A percentile compares a stretch with the other conserved stretches of the same genome.
Conservation (phyloP, 345 rosid species). For the Euphorbia lathyris region DNA sequence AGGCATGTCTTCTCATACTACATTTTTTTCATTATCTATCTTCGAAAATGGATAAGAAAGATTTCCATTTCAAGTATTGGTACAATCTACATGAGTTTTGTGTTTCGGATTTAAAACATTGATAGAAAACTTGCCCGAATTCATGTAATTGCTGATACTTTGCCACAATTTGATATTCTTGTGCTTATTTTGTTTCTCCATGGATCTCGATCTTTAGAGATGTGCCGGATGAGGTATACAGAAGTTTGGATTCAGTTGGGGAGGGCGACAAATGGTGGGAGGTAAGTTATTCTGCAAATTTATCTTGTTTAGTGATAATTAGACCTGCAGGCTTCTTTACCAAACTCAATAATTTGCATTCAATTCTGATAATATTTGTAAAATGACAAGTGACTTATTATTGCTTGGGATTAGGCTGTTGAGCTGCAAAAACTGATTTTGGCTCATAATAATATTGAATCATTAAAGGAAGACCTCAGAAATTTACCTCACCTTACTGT, state of each 20-base stretch:
- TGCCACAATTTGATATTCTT: neutral
- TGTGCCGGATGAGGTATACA: slow-evolving; percentile 75
- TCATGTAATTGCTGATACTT: neutral
- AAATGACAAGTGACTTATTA: neutral
- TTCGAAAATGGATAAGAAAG: neutral
- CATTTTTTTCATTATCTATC: neutral
- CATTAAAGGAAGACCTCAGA: slow-evolving; percentile 69
- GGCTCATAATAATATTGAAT: slow-evolving; percentile 82
- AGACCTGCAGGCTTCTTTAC: neutral
- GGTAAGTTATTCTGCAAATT: slow-evolving; percentile 36
- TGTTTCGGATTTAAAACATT: neutral
- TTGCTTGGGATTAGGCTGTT: slow-evolving; percentile 49
- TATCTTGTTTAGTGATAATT: neutral
- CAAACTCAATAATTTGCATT: slow-evolving; percentile 5
- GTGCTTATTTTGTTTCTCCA: slow-evolving; percentile 3
- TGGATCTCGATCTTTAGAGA: slow-evolving; percentile 36
- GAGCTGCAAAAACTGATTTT: slow-evolving; percentile 87
- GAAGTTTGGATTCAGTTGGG: slow-evolving; percentile 51
- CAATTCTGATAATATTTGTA: neutral
- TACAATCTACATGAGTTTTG: neutral
- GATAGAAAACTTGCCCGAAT: neutral
- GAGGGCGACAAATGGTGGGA: slow-evolving; percentile 98
- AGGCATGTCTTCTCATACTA: slow-evolving; percentile 33
- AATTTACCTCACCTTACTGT: slow-evolving; percentile 61
- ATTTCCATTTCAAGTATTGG: neutral